Conservation (phyloP, 2,329 filamentous ascomycete genomes). For the Lecanicillium sp. region DNA sequence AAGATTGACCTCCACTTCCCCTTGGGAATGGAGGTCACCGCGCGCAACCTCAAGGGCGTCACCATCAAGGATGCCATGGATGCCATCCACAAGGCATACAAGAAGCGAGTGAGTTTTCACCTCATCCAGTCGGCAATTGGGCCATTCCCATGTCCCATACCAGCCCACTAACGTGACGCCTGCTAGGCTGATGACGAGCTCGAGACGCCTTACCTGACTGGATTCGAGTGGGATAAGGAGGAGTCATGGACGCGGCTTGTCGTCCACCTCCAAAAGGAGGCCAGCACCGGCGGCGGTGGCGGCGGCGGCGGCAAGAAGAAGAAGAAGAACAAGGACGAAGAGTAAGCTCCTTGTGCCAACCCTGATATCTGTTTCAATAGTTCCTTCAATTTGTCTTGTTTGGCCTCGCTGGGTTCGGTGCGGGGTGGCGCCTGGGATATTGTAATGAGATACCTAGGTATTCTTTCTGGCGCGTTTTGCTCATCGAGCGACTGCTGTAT, state of each 20-base stretch:
- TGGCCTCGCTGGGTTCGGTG: constrained; percentile 30
- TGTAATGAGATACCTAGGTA: constrained; percentile 30
- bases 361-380: constrained; percentile 32
- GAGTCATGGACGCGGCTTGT: constrained; percentile 83
- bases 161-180: not conserved
- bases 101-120: constrained; percentile 70
- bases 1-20: constrained; percentile 92
- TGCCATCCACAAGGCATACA: constrained; percentile 92
- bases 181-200: constrained; percentile 82
- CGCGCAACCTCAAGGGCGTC: constrained; percentile 86
- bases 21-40: constrained; percentile 77
- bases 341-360: constrained; percentile 16
- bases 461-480: constrained; percentile 22
- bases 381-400: constrained; percentile 28
- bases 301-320: constrained; percentile 53
- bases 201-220: constrained; percentile 76
- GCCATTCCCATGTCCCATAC: not conserved
- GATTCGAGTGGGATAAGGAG: constrained; percentile 95
- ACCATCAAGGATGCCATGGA: constrained; percentile 96
- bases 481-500: constrained; percentile 16
- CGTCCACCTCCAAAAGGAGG: constrained; percentile 69
- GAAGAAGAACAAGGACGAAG: constrained; percentile 50
- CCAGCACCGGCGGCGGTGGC: constrained; percentile 39
- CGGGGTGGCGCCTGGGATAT: constrained; percentile 34
- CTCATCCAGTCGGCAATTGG: not conserved